Evolutionary conservation across 805 yeast genomes (phyloP), one percentile per base, ranked within the genome.

Genomic region (Metschnikowia shivogae): DNA sequence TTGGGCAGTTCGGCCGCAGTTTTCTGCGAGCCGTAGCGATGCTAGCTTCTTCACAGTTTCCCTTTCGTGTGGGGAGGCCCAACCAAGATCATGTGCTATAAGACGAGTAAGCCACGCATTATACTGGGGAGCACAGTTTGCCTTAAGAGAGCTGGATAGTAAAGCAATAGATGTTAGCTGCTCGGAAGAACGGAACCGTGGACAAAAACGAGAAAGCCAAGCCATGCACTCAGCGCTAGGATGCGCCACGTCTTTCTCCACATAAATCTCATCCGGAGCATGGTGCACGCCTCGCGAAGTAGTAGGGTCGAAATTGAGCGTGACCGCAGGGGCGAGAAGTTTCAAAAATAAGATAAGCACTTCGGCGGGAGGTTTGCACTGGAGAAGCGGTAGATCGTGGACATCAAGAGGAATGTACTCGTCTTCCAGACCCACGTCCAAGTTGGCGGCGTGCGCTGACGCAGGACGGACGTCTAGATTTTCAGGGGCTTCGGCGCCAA

Each of bases 1-100:
- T 43, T 79, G 82, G 0, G 96, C 93, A 0, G 90, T 80, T 36
- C 95, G 69, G 3, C 97, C 97, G 54, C 95, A 85, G 48, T 81
- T 81, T 52, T 88, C 93, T 0, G 95, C 78, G 22, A 92, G 72
- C 35, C 96, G 62, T 19, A 71, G 55, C 13, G 95, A 76, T 0
- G 93, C 81, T 42, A 72, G 62, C 27, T 77, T 72, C 49, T 79
- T 63, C 10, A 90, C 69, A 3, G 70, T 74, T 33, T 60, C 63
- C 6, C 57, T 58, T 0, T 62, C 69, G 1, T 55, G 61, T 2
- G 61, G 67, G 1, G 53, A 41, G 1, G 78, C 54, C 81, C 86
- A 77, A 0, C 55, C 48, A 39, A 86, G 60, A 1, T 74, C 68
- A 1, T 71, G 69, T 0, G 88, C 61, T 19, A 80, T 62, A 12